Evolutionary conservation across 495 filamentous ascomycete genomes (phyloP).

Genomic region (Daldinia childiae): DNA sequence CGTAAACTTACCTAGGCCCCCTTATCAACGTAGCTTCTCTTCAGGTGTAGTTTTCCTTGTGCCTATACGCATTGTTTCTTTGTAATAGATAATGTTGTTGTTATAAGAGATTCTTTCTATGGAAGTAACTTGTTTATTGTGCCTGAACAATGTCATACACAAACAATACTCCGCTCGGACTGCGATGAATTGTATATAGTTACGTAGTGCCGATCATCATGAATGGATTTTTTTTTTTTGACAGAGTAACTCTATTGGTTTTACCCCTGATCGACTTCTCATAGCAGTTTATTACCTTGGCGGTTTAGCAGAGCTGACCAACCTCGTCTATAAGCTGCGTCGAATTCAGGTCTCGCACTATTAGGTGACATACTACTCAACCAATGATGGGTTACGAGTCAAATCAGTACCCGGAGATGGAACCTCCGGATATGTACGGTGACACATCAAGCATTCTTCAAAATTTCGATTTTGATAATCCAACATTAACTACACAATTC

Average conservation of each 20-base stretch:
- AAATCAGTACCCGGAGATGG: constrained; percentile 7
- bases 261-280: neutral
- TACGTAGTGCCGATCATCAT: neutral
- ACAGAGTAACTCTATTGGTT: neutral
- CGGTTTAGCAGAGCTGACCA: constrained; percentile 27
- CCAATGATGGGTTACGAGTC: neutral
- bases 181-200: neutral
- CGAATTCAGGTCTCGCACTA: constrained; percentile 4
- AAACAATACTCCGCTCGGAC: neutral
- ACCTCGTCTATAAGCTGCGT: constrained; percentile 11
- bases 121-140: neutral
- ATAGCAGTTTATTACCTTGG: neutral
- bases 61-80: constrained; percentile 1
- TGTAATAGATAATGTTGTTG: constrained; percentile 27
- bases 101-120: neutral
- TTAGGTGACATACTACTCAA: neutral
- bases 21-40: neutral
- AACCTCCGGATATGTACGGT: neutral
- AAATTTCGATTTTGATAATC: constrained; percentile 4
- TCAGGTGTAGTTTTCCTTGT: neutral
- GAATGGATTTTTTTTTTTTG: neutral
- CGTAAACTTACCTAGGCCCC: neutral
- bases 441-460: neutral
- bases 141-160: constrained; percentile 10
- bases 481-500: neutral